Percentiles rank a stretch among this genome's conserved stretches.
These are phyloP conservation scores for Linum tenue DNA, from an alignment of 345 rosid genomes.

Conservation along the genomic window DNA sequence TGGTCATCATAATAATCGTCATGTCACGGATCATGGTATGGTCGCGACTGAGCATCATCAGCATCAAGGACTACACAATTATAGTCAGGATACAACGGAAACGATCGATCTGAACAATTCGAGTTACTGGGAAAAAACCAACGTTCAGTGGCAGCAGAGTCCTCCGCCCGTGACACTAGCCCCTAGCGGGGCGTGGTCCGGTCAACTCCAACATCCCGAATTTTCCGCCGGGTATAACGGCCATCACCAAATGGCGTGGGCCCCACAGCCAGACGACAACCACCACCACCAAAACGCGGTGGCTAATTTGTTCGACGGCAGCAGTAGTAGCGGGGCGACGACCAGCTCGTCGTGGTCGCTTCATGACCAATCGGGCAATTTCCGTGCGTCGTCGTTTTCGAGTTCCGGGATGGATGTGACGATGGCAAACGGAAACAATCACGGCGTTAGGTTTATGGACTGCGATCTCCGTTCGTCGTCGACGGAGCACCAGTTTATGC, in stretches of 20 bases:
- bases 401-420: neutral
- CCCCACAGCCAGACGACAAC: constrained; percentile 23
- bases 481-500: constrained; percentile 28
- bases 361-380: neutral
- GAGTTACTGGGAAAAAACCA: neutral
- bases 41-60: neutral
- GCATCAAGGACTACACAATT: neutral
- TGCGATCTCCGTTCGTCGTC: constrained; percentile 4
- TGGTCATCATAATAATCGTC: neutral
- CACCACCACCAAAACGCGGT: neutral
- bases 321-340: neutral
- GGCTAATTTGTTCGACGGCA: neutral
- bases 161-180: too few relatives aligned
- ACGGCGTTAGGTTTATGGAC: neutral
- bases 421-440: neutral
- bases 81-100: neutral
- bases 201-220: neutral
- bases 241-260: constrained; percentile 20
- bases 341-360: neutral
- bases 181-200: neutral
- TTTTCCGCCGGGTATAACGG: neutral
- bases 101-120: neutral
- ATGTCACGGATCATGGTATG: neutral
- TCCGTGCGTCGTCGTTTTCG: neutral
- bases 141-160: neutral